Evolutionary conservation across 768 basidiomycete species (phyloP).

Genomic region (Hemileccinum impolitum): DNA sequence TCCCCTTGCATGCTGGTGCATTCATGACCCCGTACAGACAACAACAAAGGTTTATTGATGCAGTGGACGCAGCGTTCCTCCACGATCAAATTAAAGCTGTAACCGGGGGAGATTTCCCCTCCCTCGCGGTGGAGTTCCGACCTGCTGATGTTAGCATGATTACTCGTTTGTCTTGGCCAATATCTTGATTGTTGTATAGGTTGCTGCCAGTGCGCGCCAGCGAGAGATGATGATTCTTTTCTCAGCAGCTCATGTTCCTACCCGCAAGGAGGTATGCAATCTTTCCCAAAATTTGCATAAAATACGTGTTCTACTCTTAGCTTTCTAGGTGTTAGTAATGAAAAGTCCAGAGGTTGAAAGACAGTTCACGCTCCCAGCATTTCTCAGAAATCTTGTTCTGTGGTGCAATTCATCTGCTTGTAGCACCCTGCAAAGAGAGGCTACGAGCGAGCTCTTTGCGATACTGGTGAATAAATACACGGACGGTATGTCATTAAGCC

Average conservation of each 20-base stretch:
- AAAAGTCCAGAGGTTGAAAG: constrained; percentile 33
- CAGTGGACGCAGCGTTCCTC: constrained; percentile 40
- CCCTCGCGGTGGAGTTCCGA: constrained; percentile 33
- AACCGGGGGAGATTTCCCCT: constrained; percentile 51
- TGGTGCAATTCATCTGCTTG: constrained; percentile 57
- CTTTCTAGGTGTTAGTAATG: constrained; percentile 39
- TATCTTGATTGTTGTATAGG: constrained; percentile 11
- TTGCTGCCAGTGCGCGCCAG: constrained; percentile 33
- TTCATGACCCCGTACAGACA: constrained; percentile 35
- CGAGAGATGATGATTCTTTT: constrained; percentile 67
- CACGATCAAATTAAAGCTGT: constrained; percentile 46
- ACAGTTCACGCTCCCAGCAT: constrained; percentile 44
- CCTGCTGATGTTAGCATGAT: constrained; percentile 49
- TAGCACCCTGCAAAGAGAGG: constrained; percentile 49
- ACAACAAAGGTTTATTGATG: constrained; percentile 55
- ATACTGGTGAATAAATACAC: constrained; percentile 77
- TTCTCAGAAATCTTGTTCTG: constrained; percentile 50
- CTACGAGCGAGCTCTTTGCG: constrained; percentile 55
- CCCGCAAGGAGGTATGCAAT: constrained; percentile 59
- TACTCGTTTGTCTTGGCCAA: not conserved
- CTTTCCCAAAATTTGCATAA: not conserved
- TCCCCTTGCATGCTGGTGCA: not conserved
- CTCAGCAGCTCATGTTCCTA: constrained; percentile 58
- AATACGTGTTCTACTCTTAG: not conserved
- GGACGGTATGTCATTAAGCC: constrained; percentile 43